Evolutionary conservation across 176 grass and related monocot species (phyloP).

Genomic region (Zea luxurians): DNA sequence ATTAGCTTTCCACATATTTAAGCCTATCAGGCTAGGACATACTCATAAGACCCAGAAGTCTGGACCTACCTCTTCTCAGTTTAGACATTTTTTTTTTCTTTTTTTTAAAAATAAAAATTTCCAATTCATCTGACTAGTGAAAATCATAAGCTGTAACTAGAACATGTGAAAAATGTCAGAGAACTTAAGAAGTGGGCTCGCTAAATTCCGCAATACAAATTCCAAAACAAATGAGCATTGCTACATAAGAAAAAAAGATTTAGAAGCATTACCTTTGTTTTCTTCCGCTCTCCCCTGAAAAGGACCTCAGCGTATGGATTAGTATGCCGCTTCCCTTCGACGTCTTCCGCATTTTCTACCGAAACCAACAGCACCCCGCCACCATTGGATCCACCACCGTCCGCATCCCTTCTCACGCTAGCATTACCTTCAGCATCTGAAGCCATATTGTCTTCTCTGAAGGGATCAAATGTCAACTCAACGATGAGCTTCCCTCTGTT

Average conservation of each 20-base stretch:
- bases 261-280: conserved; percentile 63
- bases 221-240: neutral
- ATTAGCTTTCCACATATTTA: neutral
- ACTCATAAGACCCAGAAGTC: neutral
- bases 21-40: neutral
- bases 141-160: neutral
- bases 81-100: neutral
- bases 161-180: neutral
- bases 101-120: too few relatives aligned
- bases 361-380: conserved; percentile 68
- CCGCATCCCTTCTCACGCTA: conserved; percentile 25
- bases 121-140: neutral
- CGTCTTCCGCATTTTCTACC: conserved; percentile 73
- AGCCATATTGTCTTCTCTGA: conserved; percentile 62
- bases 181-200: neutral
- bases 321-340: conserved; percentile 85
- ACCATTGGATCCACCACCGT: conserved; percentile 24
- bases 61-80: neutral
- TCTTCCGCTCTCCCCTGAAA: conserved; percentile 80
- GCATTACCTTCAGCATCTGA: conserved; percentile 48
- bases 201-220: neutral
- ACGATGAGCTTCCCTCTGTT: conserved; percentile 81
- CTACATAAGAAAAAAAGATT: neutral
- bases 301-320: conserved; percentile 74
- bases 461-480: conserved; percentile 82